Conservation (phyloP, 225 moss, liverwort and hornwort genomes). For the Physcomitrium patens region DNA sequence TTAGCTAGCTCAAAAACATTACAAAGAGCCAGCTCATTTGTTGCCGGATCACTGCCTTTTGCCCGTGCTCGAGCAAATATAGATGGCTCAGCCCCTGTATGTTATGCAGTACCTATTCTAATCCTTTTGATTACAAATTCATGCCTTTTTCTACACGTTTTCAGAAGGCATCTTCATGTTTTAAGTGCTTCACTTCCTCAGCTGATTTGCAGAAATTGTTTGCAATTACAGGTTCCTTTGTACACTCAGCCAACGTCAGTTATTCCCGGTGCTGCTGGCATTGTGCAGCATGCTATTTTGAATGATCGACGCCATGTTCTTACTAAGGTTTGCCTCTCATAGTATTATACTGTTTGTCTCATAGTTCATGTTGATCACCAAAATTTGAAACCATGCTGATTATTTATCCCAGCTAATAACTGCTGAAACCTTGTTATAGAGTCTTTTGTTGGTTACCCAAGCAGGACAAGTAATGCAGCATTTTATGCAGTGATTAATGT, state of each 20-base stretch:
- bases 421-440: not conserved
- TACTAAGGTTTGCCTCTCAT: constrained; percentile 64
- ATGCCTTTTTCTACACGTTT: constrained; percentile 6
- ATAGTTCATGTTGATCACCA: not conserved
- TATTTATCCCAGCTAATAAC: not conserved
- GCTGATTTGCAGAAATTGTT: constrained; percentile 16
- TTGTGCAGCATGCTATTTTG: constrained; percentile 93
- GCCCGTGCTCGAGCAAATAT: constrained; percentile 79
- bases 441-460: not conserved
- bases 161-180: not conserved
- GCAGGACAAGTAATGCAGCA: not conserved
- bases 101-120: constrained; percentile 26
- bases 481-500: constrained; percentile 16
- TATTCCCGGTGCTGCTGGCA: constrained; percentile 91
- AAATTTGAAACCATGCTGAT: not conserved
- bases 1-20: constrained; percentile 48
- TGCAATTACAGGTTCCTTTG: constrained; percentile 72
- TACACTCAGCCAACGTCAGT: constrained; percentile 66
- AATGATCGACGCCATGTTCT: constrained; percentile 97
- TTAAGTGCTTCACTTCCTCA: constrained; percentile 1
- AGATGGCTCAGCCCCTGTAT: constrained; percentile 88
- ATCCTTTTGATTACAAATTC: constrained; percentile 11
- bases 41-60: constrained; percentile 84
- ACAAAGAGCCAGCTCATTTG: constrained; percentile 87
- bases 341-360: not conserved